Evolutionary conservation across 164 flowering plant species (phyloP), one percentile per base, ranked within the genome.

Genomic region (Nelumbo lutea): DNA sequence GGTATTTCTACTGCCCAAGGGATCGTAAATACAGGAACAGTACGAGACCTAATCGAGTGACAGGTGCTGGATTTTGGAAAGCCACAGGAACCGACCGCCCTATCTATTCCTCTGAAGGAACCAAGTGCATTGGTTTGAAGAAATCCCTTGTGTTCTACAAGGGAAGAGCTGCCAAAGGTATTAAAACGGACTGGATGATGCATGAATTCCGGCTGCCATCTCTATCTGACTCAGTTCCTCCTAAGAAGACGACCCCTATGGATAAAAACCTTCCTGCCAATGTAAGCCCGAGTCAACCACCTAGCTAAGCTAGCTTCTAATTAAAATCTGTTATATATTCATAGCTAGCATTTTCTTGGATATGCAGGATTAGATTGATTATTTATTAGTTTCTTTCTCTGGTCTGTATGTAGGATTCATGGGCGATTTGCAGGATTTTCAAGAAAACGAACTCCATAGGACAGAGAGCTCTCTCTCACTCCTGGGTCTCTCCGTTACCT

Each of bases 161-260:
- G 76, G 98, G 98, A 5, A 84, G 96, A 77, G 98, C 98, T 41
- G 97, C 96, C 11, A 95, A 86, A 81, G 98, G 98, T n/a, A 78
- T 80, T 68, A 95, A 95, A 77, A 95, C 96, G 52, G 97, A 91
- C 75, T 95, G 98, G 98, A 95, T 95, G 98, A 95, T 91, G 98
- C 98, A 95, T 66, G 98, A 95, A 77, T 95, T 95, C 65, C 79
- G 98, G 47, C 82, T 95, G 13, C 97, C 95, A 58, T 83, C 97
- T 61, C 80, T 83, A 48, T 59, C 77, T 0, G 83, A 91, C 70
- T 66, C 87, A 1, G 44, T 62, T 1, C 72, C 79, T 1, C 66
- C 83, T 3, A 88, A 86, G 79, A 78, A 81, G 65, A 27, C 27
- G 27, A 27, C 27, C 27, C 79, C 79, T 70, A 9, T 82, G 9